phyloP scores from a whole-genome alignment of 306 rosid species.

The Trichosanthes cucumerina region DNA sequence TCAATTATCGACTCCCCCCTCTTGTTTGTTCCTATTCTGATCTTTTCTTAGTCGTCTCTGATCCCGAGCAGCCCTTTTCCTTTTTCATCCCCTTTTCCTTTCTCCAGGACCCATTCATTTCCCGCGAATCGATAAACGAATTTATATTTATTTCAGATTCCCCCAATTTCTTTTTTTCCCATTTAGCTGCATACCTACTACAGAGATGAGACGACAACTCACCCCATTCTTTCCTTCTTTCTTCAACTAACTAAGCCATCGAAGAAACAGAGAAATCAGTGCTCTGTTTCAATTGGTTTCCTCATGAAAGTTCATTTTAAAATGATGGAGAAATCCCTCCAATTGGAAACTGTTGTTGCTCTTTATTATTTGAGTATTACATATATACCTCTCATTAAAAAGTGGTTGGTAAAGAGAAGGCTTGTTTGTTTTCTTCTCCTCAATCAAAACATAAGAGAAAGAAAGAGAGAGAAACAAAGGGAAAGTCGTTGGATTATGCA shows the following conservation, averaged over 20 bases:
- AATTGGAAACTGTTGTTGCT: background rate
- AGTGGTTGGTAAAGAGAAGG: background rate
- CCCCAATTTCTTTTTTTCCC: background rate
- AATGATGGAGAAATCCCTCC: background rate
- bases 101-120: conserved; percentile 44
- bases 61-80: conserved; percentile 60
- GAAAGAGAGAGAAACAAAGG: background rate
- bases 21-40: conserved; percentile 19
- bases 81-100: conserved; percentile 31
- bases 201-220: background rate
- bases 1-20: conserved; percentile 33
- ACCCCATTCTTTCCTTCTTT: background rate
- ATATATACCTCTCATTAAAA: background rate
- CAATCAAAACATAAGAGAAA: background rate
- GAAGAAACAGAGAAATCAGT: background rate
- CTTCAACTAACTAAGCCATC: background rate
- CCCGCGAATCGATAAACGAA: conserved; percentile 13
- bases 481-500: background rate
- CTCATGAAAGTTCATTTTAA: background rate
- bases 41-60: conserved; percentile 48
- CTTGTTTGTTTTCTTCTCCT: background rate
- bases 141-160: conserved; percentile 4
- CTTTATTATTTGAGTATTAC: background rate
- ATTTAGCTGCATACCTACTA: background rate
- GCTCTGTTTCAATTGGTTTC: background rate